phyloP scores from a whole-genome alignment of 164 flowering plant genomes.

The Chloranthus sessilifolius region DNA sequence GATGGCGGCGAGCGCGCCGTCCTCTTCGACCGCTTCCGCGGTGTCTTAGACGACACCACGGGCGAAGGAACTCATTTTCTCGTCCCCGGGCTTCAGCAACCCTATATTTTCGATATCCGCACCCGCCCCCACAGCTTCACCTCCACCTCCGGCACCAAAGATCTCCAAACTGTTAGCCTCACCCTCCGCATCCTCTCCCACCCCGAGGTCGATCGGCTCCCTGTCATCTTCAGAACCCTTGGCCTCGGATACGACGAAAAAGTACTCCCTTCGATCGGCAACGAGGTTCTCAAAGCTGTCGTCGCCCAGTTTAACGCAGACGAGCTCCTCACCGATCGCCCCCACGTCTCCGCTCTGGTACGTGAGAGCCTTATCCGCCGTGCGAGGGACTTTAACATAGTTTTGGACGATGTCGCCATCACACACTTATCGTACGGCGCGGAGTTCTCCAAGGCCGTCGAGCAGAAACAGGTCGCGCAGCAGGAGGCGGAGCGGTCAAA shows the following conservation, averaged over 20 bases:
- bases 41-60: conserved; percentile 59
- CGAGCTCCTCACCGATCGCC: conserved; percentile 84
- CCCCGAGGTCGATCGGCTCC: conserved; percentile 51
- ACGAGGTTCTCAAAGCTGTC: conserved; percentile 81
- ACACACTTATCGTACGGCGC: conserved; percentile 34
- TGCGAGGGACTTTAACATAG: conserved; percentile 16
- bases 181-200: conserved; percentile 77
- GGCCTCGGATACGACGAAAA: conserved; percentile 87
- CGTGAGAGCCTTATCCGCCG: conserved; percentile 36
- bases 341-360: conserved; percentile 76
- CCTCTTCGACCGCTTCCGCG: conserved; percentile 67
- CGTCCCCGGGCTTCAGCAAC: conserved; percentile 75
- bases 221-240: conserved; percentile 59
- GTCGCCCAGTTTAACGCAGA: conserved; percentile 92
- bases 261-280: conserved; percentile 84
- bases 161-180: conserved; percentile 86
- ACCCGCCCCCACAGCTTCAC: conserved; percentile 79
- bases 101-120: conserved; percentile 78
- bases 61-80: conserved; percentile 88
- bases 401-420: conserved; percentile 79
- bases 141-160: conserved; percentile 83
- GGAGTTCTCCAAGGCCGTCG: conserved; percentile 45
- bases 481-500: conserved; percentile 93
- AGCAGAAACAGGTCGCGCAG: conserved; percentile 66
- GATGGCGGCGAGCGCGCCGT: conserved; percentile 65